Conservation (phyloP, 768 basidiomycete species). For the Lactarius evosmus region DNA sequence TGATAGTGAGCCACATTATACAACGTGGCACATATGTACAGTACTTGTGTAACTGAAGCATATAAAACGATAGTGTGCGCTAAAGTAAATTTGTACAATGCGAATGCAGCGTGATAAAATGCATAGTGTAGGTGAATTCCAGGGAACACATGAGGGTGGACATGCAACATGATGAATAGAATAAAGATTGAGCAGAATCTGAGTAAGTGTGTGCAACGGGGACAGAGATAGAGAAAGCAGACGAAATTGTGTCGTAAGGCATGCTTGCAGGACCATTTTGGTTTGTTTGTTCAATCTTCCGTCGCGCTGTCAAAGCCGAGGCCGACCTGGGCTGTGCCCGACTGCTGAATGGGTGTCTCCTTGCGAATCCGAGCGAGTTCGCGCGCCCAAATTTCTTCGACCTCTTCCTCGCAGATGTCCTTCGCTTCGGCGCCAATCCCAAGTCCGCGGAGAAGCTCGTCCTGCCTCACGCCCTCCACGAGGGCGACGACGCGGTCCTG, state of each 20-base stretch:
- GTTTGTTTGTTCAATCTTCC: conserved; percentile 38
- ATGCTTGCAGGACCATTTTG: conserved; percentile 8
- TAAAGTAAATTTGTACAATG: conserved; percentile 28
- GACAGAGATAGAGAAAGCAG: neutral
- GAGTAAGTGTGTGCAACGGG: conserved; percentile 17
- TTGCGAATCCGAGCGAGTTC: conserved; percentile 46
- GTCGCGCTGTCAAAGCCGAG: conserved; percentile 43
- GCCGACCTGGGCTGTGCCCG: conserved; percentile 19
- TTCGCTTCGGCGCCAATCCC: conserved; percentile 43
- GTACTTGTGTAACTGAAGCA: conserved; percentile 27
- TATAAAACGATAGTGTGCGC: conserved; percentile 13
- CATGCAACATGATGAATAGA: conserved; percentile 16
- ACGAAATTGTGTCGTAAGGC: neutral
- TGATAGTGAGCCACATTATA: conserved; percentile 17
- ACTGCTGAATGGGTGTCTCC: conserved; percentile 39
- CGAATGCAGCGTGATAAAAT: conserved; percentile 18
- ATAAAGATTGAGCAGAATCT: conserved; percentile 27
- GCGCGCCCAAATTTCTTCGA: conserved; percentile 51
- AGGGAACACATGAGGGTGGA: conserved; percentile 15
- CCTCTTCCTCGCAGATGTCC: conserved; percentile 50
- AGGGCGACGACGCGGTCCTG: conserved; percentile 48
- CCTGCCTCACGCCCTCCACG: conserved; percentile 58
- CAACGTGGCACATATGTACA: conserved; percentile 9
- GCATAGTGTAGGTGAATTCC: conserved; percentile 25
- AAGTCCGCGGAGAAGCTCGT: conserved; percentile 69